phyloP scores from a whole-genome alignment of 129 eudicot species.

The Artemisia argyi region DNA sequence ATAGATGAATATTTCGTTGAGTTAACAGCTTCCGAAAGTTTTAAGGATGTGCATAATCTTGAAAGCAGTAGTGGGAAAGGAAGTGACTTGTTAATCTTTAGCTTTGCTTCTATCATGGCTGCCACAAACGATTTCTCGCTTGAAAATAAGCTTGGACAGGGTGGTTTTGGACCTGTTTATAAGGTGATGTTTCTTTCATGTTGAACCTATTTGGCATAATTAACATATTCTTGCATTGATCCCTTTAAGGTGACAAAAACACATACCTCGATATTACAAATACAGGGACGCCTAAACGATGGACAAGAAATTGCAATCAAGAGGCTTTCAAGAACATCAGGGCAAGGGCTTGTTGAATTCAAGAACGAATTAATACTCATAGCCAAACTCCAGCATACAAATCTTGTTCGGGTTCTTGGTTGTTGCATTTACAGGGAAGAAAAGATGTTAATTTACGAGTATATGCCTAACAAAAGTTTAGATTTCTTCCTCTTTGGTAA shows the following conservation, averaged over 20 bases:
- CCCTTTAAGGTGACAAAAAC: neutral
- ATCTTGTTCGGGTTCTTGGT: conserved; percentile 49
- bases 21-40: conserved; percentile 31
- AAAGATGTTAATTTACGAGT: conserved; percentile 47
- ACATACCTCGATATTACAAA: neutral
- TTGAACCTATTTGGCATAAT: neutral
- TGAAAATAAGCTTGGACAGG: conserved; percentile 46
- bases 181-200: conserved; percentile 27
- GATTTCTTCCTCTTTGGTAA: conserved; percentile 48
- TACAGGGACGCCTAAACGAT: conserved; percentile 25
- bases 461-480: conserved; percentile 48
- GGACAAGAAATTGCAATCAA: conserved; percentile 44
- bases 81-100: conserved; percentile 32
- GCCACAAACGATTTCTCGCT: conserved; percentile 38
- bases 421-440: conserved; percentile 45
- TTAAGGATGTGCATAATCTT: conserved; percentile 19
- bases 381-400: conserved; percentile 48
- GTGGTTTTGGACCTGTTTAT: conserved; percentile 63
- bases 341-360: conserved; percentile 49
- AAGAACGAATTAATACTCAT: conserved; percentile 45
- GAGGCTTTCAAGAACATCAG: conserved; percentile 43
- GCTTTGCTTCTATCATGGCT: conserved; percentile 35
- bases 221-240: too few species aligned
- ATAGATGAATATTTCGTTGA: conserved; percentile 26
- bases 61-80: conserved; percentile 29